A percentile compares a stretch with the other conserved stretches of the same genome.
Evolutionary conservation across 371 early-diverging fungal species (phyloP).

Genomic region (Actinomortierella ambigua): DNA sequence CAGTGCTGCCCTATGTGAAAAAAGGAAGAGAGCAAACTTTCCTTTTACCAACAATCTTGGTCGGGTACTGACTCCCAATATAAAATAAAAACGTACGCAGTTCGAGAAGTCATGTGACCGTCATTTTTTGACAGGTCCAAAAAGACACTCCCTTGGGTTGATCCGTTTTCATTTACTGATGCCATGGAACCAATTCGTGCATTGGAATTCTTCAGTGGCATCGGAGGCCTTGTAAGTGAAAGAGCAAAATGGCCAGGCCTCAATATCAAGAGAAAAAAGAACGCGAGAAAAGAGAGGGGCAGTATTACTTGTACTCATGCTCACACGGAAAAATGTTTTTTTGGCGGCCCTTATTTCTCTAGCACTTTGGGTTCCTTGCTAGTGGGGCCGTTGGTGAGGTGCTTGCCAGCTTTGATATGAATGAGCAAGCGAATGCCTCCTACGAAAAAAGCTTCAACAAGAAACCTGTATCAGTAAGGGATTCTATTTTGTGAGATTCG

Average conservation of each 20-base stretch:
- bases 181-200: conserved; percentile 49
- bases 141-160: too few relatives aligned
- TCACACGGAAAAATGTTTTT: neutral
- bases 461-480: conserved; percentile 56
- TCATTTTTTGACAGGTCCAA: too few relatives aligned
- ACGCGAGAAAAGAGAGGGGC: neutral
- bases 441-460: conserved; percentile 69
- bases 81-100: too few relatives aligned
- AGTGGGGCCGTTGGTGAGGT: conserved; percentile 56
- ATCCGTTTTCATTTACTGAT: too few relatives aligned
- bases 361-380: conserved; percentile 69
- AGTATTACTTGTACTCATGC: neutral
- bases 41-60: too few relatives aligned
- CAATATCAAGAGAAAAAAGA: neutral
- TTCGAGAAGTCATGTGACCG: too few relatives aligned
- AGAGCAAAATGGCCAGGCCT: neutral
- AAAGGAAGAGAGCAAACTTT: too few relatives aligned
- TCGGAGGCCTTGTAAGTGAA: conserved; percentile 67
- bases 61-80: too few relatives aligned
- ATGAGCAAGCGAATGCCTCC: conserved; percentile 72
- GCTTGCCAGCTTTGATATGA: conserved; percentile 70
- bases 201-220: conserved; percentile 80
- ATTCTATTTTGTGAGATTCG: neutral
- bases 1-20: too few relatives aligned
- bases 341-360: neutral